phyloP scores from a whole-genome alignment of 192 early-diverging fungal species.

The Umbelopsis vinacea region DNA sequence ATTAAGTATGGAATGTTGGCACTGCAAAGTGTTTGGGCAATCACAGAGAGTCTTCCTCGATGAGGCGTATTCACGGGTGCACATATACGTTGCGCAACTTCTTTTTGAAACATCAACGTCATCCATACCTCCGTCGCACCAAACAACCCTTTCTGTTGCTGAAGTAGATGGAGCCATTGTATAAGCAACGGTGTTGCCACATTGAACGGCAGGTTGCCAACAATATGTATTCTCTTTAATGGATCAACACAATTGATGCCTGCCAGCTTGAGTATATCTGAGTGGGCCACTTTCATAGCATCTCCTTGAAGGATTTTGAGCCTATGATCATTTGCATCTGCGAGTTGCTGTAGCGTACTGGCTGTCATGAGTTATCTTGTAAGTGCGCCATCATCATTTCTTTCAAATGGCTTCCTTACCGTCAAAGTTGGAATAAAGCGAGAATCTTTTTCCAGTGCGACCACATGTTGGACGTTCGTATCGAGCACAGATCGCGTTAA shows the following conservation, averaged over 20 bases:
- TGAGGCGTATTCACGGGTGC: constrained; percentile 54
- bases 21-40: constrained; percentile 73
- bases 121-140: constrained; percentile 53
- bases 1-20: constrained; percentile 65
- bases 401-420: constrained; percentile 37
- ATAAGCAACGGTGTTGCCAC: constrained; percentile 72
- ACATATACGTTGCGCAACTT: constrained; percentile 69
- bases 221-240: constrained; percentile 52
- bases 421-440: constrained; percentile 69
- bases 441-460: constrained; percentile 76
- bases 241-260: constrained; percentile 1
- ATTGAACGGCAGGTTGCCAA: constrained; percentile 85
- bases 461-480: constrained; percentile 59
- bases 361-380: background rate
- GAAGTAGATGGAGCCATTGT: constrained; percentile 72
- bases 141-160: constrained; percentile 64
- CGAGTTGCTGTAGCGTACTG: constrained; percentile 58
- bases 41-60: constrained; percentile 70
- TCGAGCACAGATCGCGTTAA: constrained; percentile 80
- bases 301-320: constrained; percentile 67
- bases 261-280: constrained; percentile 50
- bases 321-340: constrained; percentile 62
- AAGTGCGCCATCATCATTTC: background rate
- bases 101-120: constrained; percentile 87
- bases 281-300: constrained; percentile 63